A percentile compares a stretch with the other conserved stretches of the same genome.
Evolutionary conservation across 225 moss, liverwort and hornwort genomes (phyloP).

Genomic region (Thuidium tamariscinum): DNA sequence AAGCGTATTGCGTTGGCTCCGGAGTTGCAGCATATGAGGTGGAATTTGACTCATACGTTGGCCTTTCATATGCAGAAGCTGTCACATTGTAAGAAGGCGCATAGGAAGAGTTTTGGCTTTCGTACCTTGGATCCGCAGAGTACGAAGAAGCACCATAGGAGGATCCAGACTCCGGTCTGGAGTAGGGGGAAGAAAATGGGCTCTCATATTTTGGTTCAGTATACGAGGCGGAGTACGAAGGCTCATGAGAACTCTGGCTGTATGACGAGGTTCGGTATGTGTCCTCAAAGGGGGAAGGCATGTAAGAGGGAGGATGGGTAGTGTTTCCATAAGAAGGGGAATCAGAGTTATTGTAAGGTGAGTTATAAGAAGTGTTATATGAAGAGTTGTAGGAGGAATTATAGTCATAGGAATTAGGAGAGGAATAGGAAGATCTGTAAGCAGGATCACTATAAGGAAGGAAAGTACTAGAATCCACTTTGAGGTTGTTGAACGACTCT

Average conservation of each 20-base stretch:
- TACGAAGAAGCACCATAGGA: background rate
- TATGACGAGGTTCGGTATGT: background rate
- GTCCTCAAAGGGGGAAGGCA: constrained; percentile 31
- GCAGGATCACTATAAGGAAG: constrained; percentile 21
- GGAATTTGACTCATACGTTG: constrained; percentile 9
- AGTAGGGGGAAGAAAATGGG: background rate
- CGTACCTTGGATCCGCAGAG: constrained; percentile 13
- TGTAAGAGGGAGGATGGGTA: background rate
- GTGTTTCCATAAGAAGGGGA: background rate
- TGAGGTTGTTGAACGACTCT: constrained; percentile 11
- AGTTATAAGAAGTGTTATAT: background rate
- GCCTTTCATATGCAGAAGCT: constrained; percentile 33
- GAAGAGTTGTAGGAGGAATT: background rate
- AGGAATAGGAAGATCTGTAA: constrained; percentile 16
- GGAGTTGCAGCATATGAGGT: constrained; percentile 8
- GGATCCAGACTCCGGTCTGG: background rate
- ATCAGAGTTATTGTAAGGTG: background rate
- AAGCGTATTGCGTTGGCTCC: constrained; percentile 21
- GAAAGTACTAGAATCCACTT: background rate
- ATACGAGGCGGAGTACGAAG: constrained; percentile 5
- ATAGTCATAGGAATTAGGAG: background rate
- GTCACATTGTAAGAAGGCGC: constrained; percentile 2
- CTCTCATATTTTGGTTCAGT: background rate
- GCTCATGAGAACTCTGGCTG: constrained; percentile 1
- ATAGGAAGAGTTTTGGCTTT: constrained; percentile 2